A percentile compares a stretch with the other conserved stretches of the same genome.
Evolutionary conservation across 805 yeast species (phyloP).

Genomic region (Dipodascus geniculatus): DNA sequence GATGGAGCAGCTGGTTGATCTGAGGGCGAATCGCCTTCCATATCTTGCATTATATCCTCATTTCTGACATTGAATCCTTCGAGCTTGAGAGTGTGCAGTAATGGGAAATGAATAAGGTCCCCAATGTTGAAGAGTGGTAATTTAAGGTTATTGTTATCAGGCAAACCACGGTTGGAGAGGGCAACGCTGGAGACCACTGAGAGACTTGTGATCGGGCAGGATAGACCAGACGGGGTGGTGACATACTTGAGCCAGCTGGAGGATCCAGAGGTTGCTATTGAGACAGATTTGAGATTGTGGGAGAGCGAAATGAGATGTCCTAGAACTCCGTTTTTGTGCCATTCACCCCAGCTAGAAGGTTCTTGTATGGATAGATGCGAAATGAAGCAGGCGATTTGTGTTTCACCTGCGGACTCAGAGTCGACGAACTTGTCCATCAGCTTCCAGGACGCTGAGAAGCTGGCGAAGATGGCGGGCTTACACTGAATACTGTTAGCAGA

Average conservation of each 20-base stretch:
- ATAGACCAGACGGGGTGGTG: constrained; percentile 1
- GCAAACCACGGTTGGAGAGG: constrained; percentile 1
- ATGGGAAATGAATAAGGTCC: constrained; percentile 7
- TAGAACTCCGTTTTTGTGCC: constrained; percentile 8
- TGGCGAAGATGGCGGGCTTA: not conserved
- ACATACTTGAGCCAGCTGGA: constrained; percentile 12
- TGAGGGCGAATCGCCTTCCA: constrained; percentile 1
- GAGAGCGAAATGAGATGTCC: constrained; percentile 5
- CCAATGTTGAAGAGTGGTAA: constrained; percentile 9
- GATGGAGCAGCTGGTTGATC: not conserved
- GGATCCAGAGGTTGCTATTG: constrained; percentile 8
- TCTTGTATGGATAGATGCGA: not conserved
- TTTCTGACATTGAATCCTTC: constrained; percentile 11
- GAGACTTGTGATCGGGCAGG: constrained; percentile 2
- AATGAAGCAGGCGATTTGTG: not conserved
- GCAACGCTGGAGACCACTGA: constrained; percentile 4
- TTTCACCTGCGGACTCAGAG: not conserved
- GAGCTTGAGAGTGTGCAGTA: constrained; percentile 2
- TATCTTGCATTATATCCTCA: constrained; percentile 6
- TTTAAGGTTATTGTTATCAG: constrained; percentile 5
- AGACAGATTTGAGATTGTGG: constrained; percentile 4
- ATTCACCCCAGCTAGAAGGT: constrained; percentile 10
- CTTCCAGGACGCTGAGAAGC: not conserved
- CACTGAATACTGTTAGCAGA: not conserved
- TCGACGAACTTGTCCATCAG: not conserved